Percentiles rank a stretch among this genome's conserved stretches.
These are phyloP conservation scores for Thalassiosira hispida DNA, from an alignment of 352 stramenopile genomes.

Conservation along the genomic window DNA sequence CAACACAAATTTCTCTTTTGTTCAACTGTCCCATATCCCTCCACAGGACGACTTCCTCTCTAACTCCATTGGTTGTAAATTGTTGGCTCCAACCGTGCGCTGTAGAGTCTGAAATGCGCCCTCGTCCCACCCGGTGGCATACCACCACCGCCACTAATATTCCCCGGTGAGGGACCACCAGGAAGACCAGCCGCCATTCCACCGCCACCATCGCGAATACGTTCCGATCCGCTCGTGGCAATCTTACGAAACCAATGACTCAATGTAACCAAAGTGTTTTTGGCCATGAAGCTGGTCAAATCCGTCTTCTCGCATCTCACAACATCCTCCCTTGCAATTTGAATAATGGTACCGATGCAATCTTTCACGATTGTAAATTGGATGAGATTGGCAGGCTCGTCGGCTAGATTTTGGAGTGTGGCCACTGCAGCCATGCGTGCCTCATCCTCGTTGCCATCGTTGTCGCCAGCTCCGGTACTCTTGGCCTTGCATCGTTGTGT, in stretches of 20 bases:
- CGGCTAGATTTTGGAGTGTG: conserved; percentile 74
- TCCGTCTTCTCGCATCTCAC: conserved; percentile 20
- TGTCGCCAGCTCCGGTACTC: no score
- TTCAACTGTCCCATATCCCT: background rate
- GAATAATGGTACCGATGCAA: conserved; percentile 77
- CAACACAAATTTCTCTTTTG: background rate
- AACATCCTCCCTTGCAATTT: conserved; percentile 55
- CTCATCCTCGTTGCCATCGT: conserved; percentile 38
- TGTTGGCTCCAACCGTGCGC: conserved; percentile 18
- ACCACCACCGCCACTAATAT: background rate
- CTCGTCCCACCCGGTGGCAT: background rate
- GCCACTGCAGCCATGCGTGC: conserved; percentile 64
- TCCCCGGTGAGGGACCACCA: no score
- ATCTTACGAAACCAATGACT: conserved; percentile 63
- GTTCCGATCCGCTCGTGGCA: conserved; percentile 44
- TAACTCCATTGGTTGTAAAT: conserved; percentile 21
- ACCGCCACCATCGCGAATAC: background rate
- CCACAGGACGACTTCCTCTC: no score
- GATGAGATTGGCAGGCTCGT: conserved; percentile 82
- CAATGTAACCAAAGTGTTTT: conserved; percentile 56
- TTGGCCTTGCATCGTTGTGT: conserved; percentile 30
- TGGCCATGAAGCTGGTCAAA: conserved; percentile 53
- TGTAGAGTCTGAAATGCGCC: conserved; percentile 4
- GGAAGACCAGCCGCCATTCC: background rate
- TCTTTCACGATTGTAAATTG: conserved; percentile 77